Conservation (phyloP, 257 asterid genomes). For the Ligustrum vulgare region DNA sequence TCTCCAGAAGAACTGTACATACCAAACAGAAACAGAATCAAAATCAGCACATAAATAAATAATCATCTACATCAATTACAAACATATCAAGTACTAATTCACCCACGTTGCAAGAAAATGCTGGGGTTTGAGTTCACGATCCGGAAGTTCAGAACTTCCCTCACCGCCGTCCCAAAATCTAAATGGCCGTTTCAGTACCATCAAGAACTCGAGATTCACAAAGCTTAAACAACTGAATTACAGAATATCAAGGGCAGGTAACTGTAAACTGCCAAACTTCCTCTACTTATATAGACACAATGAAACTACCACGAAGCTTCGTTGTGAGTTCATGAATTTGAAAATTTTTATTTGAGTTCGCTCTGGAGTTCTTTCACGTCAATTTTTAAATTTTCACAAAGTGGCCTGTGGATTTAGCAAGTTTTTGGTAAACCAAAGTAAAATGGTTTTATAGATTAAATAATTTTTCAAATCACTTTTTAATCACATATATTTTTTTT, state of each 20-base stretch:
- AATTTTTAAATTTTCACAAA: too few relatives aligned
- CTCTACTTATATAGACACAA: conserved; percentile 24
- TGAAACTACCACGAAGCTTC: conserved; percentile 65
- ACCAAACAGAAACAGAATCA: conserved; percentile 3
- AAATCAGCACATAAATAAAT: conserved; percentile 13
- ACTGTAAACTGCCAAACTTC: conserved; percentile 34
- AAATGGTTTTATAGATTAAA: too few relatives aligned
- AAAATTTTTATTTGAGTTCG: too few relatives aligned
- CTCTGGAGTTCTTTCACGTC: too few relatives aligned
- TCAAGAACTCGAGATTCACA: conserved; percentile 39
- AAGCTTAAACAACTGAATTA: neutral
- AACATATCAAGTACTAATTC: neutral
- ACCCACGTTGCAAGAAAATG: conserved; percentile 35
- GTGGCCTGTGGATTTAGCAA: too few relatives aligned
- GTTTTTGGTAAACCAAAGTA: too few relatives aligned
- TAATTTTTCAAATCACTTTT: too few relatives aligned
- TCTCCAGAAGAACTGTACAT: conserved; percentile 50
- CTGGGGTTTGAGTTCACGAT: conserved; percentile 36
- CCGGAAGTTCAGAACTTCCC: conserved; percentile 49
- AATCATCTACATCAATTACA: neutral
- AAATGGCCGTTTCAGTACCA: conserved; percentile 63
- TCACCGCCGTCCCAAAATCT: conserved; percentile 46
- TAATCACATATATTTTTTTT: too few relatives aligned
- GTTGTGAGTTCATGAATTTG: too few relatives aligned
- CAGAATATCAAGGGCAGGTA: conserved; percentile 26